Evolutionary conservation across 73 alveolate species (phyloP), one percentile per base, ranked within the genome.

Genomic region (Paramecium pentaurelia): DNA sequence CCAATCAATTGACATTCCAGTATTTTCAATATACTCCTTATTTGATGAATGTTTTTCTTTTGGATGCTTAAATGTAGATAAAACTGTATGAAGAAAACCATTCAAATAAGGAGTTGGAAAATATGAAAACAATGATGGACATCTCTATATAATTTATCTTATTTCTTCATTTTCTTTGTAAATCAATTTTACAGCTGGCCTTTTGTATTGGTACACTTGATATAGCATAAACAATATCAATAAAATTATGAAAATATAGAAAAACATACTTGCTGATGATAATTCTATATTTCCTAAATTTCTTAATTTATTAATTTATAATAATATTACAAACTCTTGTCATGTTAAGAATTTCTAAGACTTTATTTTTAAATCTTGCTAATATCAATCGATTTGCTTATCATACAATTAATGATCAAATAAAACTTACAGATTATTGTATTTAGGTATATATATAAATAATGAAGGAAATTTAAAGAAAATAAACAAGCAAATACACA

Each of bases 81-180:
- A 8, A 3, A 80, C 45, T n/a, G 91, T 80, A 80, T 80, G 91
- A 2, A 80, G 49, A 64, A 80, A 49, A 3, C 91, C 91, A 80
- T 28, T 12, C 6, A n/a, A 80, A 42, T n/a, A 80, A 1, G 73
- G 30, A 27, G 71, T 16, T n/a, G 91, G 91, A 9, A 2, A 1
- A 80, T 45, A 80, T 5, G 28, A 5, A 4, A 12, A 20, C 1
- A 80, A 27, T 44, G 91, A 80, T 20, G 91, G 91, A 47, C 91
- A 80, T 9, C 30, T 44, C 27, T 44, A 6, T 6, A 80, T 80
- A 8, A 80, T 47, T 25, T 40, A 40, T 40, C 49, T 40, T 7
- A 40, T 40, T 8, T 75, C 42, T 75, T 75, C 37, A 16, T 32
- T 36, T n/a, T 75, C 64, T 34, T 14, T 36, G 40, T 22, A 75